phyloP scores from a whole-genome alignment of 73 alveolate species.

The Paramecium bursaria region DNA sequence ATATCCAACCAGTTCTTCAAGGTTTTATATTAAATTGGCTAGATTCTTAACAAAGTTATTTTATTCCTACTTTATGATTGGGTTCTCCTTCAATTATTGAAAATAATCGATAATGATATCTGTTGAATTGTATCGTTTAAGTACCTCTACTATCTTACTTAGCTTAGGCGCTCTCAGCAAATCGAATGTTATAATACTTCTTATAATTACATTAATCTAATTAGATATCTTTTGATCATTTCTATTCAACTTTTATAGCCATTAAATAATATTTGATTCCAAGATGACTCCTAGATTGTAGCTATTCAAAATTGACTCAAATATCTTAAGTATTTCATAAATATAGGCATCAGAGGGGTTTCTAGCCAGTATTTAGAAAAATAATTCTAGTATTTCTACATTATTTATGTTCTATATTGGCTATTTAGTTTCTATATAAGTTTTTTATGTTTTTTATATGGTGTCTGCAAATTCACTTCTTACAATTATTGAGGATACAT shows the following conservation, averaged over 20 bases:
- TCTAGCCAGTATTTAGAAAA: slow-evolving; percentile 3
- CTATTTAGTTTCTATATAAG: slow-evolving; percentile 8
- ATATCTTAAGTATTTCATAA: slow-evolving; percentile 16
- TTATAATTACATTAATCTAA: neutral
- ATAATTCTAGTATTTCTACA: slow-evolving; percentile 24
- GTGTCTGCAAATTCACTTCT: slow-evolving; percentile 58
- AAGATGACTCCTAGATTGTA: slow-evolving; percentile 1
- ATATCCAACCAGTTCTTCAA: slow-evolving; percentile 49
- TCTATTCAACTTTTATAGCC: neutral
- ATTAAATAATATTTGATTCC: slow-evolving; percentile 39
- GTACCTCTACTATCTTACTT: slow-evolving; percentile 6
- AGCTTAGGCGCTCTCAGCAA: neutral
- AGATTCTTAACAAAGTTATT: slow-evolving; percentile 1
- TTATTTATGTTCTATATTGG: slow-evolving; percentile 37
- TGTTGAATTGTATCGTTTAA: slow-evolving; percentile 12
- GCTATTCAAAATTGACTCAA: slow-evolving; percentile 37
- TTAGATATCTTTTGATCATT: neutral
- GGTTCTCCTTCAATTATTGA: neutral
- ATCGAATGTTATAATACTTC: slow-evolving; percentile 40
- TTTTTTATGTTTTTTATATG: slow-evolving; percentile 24
- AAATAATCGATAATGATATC: slow-evolving; percentile 38
- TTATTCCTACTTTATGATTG: slow-evolving; percentile 8
- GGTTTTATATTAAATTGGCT: neutral
- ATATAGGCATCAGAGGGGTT: slow-evolving; percentile 19
- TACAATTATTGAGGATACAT: slow-evolving; percentile 55